Evolutionary conservation across 306 rosid species (phyloP), one percentile per base, ranked within the genome.

Genomic region (Acmispon strigosus): DNA sequence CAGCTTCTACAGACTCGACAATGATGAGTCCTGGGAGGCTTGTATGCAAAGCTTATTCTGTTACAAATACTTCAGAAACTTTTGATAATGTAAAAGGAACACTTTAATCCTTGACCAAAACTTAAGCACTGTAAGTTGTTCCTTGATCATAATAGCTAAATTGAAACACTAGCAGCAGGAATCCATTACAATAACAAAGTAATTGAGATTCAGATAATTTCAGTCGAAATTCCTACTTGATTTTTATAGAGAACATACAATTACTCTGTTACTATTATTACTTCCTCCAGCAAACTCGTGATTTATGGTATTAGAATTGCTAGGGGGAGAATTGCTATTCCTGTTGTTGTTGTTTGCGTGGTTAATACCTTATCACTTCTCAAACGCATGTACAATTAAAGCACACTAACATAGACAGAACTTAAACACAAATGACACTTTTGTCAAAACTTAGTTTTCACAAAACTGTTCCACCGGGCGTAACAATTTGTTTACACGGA

Each of bases 1-100:
- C 98, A 92, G 79, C 83, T 92, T 81, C 90, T 81, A 80, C 96
- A 92, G 36, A 92, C 93, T 60, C 93, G 87, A 73, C 96, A 92
- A 83, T 92, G 98, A 80, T 92, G 98, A 66, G 98, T 79, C 88
- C 96, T 85, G 1, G 96, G 98, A 69, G 98, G 98, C 78, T 90
- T 90, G 85, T 73, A 84, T 1, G 66, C 83, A 66, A 75, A 81
- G 6, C 60, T 72, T 67, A 17, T 48, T 51, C 66, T 52, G 14
- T 36, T 61, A 69, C 29, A 62, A 52, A 67, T 49, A 51, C 34
- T 60, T 54, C 27, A 59, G 8, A 41, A 73, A 42, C 37, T 29
- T 51, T 0, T 59, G 41, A 42, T 51, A 14, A 52, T 52, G 63
- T 18, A 52, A 53, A 59, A 51, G 36, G 16, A 37, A 45, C 6